A percentile compares a stretch with the other conserved stretches of the same genome.
These are phyloP conservation scores for Talaromyces sp. DNA, from an alignment of 2,329 filamentous ascomycete genomes.

Conservation along the genomic window DNA sequence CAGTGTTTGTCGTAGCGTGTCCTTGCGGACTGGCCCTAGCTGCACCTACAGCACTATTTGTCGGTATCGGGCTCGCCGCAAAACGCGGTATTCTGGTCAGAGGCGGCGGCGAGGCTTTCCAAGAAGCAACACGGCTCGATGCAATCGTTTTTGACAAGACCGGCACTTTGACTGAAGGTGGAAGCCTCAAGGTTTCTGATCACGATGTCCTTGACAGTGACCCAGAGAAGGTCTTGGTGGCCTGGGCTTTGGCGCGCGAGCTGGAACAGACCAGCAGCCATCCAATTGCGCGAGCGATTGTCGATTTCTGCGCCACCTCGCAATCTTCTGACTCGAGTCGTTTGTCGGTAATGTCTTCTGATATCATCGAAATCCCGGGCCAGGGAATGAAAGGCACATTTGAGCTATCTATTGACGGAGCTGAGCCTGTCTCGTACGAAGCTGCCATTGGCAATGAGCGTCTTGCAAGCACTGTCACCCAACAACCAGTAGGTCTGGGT, in stretches of 20 bases:
- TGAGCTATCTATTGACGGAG: constrained; percentile 21
- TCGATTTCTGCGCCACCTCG: constrained; percentile 40
- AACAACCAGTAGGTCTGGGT: constrained; percentile 14
- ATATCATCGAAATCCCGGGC: constrained; percentile 51
- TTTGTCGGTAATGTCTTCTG: constrained; percentile 22
- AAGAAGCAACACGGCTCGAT: constrained; percentile 72
- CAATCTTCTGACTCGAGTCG: constrained; percentile 7
- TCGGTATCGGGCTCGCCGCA: constrained; percentile 73
- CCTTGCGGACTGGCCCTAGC: constrained; percentile 78
- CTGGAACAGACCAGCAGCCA: constrained; percentile 57
- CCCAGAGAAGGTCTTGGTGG: constrained; percentile 27
- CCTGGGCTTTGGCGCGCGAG: constrained; percentile 42
- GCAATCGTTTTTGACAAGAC: constrained; percentile 87
- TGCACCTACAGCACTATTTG: constrained; percentile 82
- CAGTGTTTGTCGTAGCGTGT: constrained; percentile 81
- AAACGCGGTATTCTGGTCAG: constrained; percentile 75
- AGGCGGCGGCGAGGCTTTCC: constrained; percentile 78
- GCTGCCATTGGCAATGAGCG: constrained; percentile 55
- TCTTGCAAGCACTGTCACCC: constrained; percentile 35
- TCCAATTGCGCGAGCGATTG: constrained; percentile 52
- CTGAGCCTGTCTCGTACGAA: constrained; percentile 29
- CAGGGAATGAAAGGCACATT: constrained; percentile 53
- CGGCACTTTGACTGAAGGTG: constrained; percentile 67
- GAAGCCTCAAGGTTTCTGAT: constrained; percentile 52
- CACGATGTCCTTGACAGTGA: constrained; percentile 36